phyloP scores from a whole-genome alignment of 2,329 filamentous ascomycete species.

The Chaetoscypha palmicola region DNA sequence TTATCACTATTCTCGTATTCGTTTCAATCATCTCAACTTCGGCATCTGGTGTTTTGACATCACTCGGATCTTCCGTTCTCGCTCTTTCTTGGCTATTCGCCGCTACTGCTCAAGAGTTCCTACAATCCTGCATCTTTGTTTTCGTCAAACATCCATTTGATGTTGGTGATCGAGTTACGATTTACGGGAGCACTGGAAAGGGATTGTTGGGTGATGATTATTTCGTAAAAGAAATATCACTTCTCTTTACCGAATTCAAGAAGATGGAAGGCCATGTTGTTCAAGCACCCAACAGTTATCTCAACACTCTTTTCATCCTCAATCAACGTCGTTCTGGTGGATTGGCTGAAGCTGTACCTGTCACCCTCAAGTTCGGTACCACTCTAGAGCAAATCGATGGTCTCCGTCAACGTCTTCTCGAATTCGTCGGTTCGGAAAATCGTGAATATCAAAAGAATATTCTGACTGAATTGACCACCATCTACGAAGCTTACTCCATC shows the following conservation, averaged over 20 bases:
- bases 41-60: conserved; percentile 84
- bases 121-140: conserved; percentile 90
- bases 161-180: conserved; percentile 83
- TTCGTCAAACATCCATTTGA: conserved; percentile 98
- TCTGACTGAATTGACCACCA: conserved; percentile 72
- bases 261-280: conserved; percentile 97
- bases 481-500: conserved; percentile 78
- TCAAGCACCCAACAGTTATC: conserved; percentile 87
- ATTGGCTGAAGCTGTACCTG: conserved; percentile 76
- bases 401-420: conserved; percentile 71
- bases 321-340: conserved; percentile 89
- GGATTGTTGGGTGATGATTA: conserved; percentile 79
- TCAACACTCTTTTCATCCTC: conserved; percentile 89
- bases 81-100: conserved; percentile 90
- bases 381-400: conserved; percentile 74
- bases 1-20: conserved; percentile 80
- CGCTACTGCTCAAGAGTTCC: conserved; percentile 86
- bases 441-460: conserved; percentile 84
- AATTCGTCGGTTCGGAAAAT: conserved; percentile 79
- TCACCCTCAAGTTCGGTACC: conserved; percentile 84
- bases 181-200: conserved; percentile 86
- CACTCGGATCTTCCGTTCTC: conserved; percentile 78
- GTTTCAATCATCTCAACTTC: conserved; percentile 84
- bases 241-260: conserved; percentile 95
- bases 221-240: conserved; percentile 88